phyloP scores from a whole-genome alignment of 768 basidiomycete genomes.

The Trametes elegans region DNA sequence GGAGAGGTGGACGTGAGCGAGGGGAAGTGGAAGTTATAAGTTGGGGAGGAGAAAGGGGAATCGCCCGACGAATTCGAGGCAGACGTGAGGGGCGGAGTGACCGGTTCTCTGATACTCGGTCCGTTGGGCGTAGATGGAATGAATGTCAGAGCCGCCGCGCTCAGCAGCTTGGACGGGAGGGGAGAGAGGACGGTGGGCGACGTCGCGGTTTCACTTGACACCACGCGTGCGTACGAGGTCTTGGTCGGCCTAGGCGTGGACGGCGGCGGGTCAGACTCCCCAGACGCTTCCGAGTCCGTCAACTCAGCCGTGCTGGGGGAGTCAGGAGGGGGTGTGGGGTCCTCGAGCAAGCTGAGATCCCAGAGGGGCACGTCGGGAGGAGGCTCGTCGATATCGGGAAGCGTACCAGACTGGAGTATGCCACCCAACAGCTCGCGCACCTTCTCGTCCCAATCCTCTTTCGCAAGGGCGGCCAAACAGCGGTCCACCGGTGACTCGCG shows the following conservation, averaged over 20 bases:
- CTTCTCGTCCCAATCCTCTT: slow-evolving; percentile 42
- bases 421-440: slow-evolving; percentile 40
- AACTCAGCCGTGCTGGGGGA: slow-evolving; percentile 24
- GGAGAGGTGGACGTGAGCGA: slow-evolving; percentile 39
- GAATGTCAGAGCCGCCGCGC: slow-evolving; percentile 27
- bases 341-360: slow-evolving; percentile 22
- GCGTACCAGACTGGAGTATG: slow-evolving; percentile 16
- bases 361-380: slow-evolving; percentile 20
- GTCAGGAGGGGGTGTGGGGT: slow-evolving; percentile 9
- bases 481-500: background rate
- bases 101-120: slow-evolving; percentile 7
- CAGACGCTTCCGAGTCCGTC: slow-evolving; percentile 45
- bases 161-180: slow-evolving; percentile 28
- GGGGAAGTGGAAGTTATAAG: slow-evolving; percentile 47
- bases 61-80: slow-evolving; percentile 16
- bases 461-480: slow-evolving; percentile 21
- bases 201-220: slow-evolving; percentile 28
- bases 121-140: slow-evolving; percentile 19
- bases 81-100: slow-evolving; percentile 17
- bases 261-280: slow-evolving; percentile 41
- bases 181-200: slow-evolving; percentile 22
- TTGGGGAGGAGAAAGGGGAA: slow-evolving; percentile 25
- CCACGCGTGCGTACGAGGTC: slow-evolving; percentile 36
- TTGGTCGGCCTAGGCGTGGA: slow-evolving; percentile 45
- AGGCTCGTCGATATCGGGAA: slow-evolving; percentile 17